These are phyloP conservation scores for Oligophagozyma castellii DNA, from an alignment of 1,139 yeast species.

Conservation along the genomic window DNA sequence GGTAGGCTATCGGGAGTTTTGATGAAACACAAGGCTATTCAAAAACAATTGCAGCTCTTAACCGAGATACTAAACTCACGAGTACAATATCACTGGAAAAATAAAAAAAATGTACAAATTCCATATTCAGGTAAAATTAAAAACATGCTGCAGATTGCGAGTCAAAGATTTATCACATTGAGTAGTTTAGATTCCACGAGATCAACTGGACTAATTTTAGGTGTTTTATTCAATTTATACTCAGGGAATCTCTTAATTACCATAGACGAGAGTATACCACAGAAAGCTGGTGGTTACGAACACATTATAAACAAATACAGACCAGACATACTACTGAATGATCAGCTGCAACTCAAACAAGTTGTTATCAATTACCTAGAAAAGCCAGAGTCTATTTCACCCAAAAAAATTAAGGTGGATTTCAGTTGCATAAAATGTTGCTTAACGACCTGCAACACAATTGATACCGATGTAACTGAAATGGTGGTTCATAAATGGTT, in stretches of 20 bases:
- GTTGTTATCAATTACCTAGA: slow-evolving; percentile 90
- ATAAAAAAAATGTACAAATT: slow-evolving; percentile 23
- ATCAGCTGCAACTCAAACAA: slow-evolving; percentile 79
- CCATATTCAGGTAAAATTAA: slow-evolving; percentile 23
- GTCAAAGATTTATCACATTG: slow-evolving; percentile 31
- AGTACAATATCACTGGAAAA: slow-evolving; percentile 32
- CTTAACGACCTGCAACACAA: slow-evolving; percentile 76
- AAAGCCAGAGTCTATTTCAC: slow-evolving; percentile 74
- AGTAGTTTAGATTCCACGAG: slow-evolving; percentile 79
- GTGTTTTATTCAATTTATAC: slow-evolving; percentile 67
- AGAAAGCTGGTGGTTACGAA: slow-evolving; percentile 80
- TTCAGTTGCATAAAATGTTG: slow-evolving; percentile 80
- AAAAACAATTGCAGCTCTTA: slow-evolving; percentile 76
- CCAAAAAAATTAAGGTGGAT: slow-evolving; percentile 68
- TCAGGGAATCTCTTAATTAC: slow-evolving; percentile 75
- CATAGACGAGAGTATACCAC: slow-evolving; percentile 66
- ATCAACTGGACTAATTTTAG: slow-evolving; percentile 76
- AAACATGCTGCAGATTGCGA: slow-evolving; percentile 3
- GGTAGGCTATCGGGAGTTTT: slow-evolving; percentile 93
- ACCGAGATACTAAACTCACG: slow-evolving; percentile 51
- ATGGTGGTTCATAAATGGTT: slow-evolving; percentile 86
- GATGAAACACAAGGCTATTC: slow-evolving; percentile 72
- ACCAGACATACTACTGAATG: slow-evolving; percentile 67
- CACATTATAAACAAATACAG: slow-evolving; percentile 56
- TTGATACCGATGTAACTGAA: slow-evolving; percentile 88